Evolutionary conservation across 768 basidiomycete species (phyloP), one percentile per base, ranked within the genome.

Genomic region (Baorangia bicolor): DNA sequence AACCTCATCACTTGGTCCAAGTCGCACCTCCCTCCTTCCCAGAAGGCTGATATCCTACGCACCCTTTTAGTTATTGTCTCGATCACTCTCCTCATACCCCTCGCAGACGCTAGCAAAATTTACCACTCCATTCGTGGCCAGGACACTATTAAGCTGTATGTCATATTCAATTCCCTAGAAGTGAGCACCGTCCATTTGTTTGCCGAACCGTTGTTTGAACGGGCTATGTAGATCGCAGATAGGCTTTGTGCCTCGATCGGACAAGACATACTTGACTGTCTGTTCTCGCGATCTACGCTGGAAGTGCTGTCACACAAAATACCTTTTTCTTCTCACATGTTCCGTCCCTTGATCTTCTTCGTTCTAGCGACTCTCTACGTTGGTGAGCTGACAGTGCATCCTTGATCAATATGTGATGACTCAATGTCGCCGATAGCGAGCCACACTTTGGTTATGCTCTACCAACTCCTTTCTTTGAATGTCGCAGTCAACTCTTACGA

Each of bases 401-500:
- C 30, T 38, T 30, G n/a, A 25, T 38, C 33, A 6, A 46, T 10
- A 20, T 46, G 33, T 23, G n/a, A 49, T 44, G 20, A 47, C 20
- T 41, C 35, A 28, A 43, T 35, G 2, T 39, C 30, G 13, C 21
- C 37, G 0, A 55, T 60, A 98, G 96, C 91, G 53, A 81, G 85
- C 0, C 97, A 99, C 72, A 81, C 91, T 2, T 78, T 98, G n/a
- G 88, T 98, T 49, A 93, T 97, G 84, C 85, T 98, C 48, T 99
- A 98, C 67, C 94, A 98, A 70, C 79, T 98, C 47, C 90, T 96
- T 51, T 83, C 94, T 5, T 80, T 99, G 53, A 98, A 98, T 60
- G 96, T 99, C 34, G 96, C 97, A 5, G 90, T 99, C 67, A 98
- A 98, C 74, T 96, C 94, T 18, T 99, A 96, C 70, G 95, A 98